Evolutionary conservation across 805 yeast species (phyloP).

Genomic region (Lipomyces starkeyi): DNA sequence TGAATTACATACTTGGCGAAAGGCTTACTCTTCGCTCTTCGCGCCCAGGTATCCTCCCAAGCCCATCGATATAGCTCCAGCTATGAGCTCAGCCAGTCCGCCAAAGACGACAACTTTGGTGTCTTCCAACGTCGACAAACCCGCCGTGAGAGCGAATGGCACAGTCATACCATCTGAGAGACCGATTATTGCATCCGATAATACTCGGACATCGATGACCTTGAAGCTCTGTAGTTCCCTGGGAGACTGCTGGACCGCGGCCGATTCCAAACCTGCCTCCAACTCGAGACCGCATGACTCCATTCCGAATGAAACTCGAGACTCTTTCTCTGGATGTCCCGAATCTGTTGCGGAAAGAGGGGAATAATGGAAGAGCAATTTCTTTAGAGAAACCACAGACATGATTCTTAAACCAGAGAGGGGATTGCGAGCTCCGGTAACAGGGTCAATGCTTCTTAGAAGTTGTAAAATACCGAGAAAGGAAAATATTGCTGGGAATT

Average conservation of each 20-base stretch:
- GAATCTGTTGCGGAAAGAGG: neutral
- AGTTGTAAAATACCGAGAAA: neutral
- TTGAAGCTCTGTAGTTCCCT: neutral
- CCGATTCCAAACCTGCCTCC: neutral
- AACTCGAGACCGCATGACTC: neutral
- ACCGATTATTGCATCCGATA: conserved; percentile 91
- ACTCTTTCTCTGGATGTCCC: neutral
- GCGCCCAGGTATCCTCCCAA: conserved; percentile 96
- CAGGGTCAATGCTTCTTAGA: neutral
- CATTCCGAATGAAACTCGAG: neutral
- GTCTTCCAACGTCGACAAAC: conserved; percentile 86
- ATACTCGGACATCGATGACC: conserved; percentile 64
- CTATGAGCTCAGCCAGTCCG: conserved; percentile 94
- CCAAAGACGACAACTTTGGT: conserved; percentile 92
- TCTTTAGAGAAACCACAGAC: neutral
- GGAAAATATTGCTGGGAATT: neutral
- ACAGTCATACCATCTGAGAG: conserved; percentile 93
- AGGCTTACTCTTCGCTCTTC: conserved; percentile 61
- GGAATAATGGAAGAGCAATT: neutral
- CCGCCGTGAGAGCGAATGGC: conserved; percentile 96
- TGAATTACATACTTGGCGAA: conserved; percentile 41
- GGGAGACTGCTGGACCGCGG: neutral
- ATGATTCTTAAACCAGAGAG: neutral
- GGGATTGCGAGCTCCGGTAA: neutral
- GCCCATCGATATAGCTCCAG: conserved; percentile 97